Evolutionary conservation across 495 filamentous ascomycete species (phyloP).

Genomic region (Hypomontagnella monticulosa): DNA sequence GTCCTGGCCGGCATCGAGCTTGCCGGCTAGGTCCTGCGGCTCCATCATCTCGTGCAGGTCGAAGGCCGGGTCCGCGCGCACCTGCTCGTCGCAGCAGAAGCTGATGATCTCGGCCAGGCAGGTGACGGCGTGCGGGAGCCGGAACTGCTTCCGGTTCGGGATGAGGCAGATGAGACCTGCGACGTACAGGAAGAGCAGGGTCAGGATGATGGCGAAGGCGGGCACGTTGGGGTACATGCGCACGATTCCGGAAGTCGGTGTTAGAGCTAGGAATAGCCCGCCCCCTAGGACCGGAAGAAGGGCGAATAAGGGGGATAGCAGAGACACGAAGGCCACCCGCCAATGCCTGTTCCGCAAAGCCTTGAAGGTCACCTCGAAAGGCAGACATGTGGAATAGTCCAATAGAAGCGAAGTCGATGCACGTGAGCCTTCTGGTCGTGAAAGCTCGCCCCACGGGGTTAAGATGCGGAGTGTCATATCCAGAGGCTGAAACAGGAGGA

Average conservation of each 20-base stretch:
- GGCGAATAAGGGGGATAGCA: constrained; percentile 70
- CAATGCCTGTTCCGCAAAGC: constrained; percentile 74
- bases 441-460: constrained; percentile 76
- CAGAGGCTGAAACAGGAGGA: constrained; percentile 79
- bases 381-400: constrained; percentile 73
- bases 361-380: constrained; percentile 67
- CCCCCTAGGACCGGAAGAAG: constrained; percentile 79
- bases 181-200: constrained; percentile 72
- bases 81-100: constrained; percentile 74
- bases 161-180: constrained; percentile 59
- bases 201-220: constrained; percentile 74
- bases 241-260: constrained; percentile 59
- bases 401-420: constrained; percentile 77
- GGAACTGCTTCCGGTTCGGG: constrained; percentile 63
- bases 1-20: constrained; percentile 47
- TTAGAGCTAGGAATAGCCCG: constrained; percentile 84
- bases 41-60: constrained; percentile 37
- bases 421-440: constrained; percentile 62
- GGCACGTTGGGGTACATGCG: constrained; percentile 75
- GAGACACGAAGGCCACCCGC: constrained; percentile 73
- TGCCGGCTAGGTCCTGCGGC: constrained; percentile 43
- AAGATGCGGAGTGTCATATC: constrained; percentile 79
- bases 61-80: constrained; percentile 75
- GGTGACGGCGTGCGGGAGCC: constrained; percentile 74
- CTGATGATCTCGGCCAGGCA: constrained; percentile 80